Conservation (phyloP, 345 rosid genomes). For the Melaleuca alternifolia region DNA sequence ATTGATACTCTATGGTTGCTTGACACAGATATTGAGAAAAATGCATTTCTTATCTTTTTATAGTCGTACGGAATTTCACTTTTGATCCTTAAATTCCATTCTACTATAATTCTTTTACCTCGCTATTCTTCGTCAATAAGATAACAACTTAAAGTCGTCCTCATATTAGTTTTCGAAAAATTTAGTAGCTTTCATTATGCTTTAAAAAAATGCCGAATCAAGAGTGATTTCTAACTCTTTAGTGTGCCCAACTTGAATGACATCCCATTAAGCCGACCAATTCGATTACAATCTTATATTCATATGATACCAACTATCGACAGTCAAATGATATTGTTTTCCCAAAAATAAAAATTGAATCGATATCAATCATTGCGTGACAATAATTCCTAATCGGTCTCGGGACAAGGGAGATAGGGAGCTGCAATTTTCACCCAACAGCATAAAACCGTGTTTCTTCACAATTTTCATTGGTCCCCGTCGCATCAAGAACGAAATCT, state of each 20-base stretch:
- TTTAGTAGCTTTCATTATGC: neutral
- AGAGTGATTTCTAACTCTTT: neutral
- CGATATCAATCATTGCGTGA: no score
- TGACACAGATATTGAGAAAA: neutral
- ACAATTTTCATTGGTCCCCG: no score
- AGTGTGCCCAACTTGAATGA: neutral
- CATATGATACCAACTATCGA: no score
- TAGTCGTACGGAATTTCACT: neutral
- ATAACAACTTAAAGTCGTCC: neutral
- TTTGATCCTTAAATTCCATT: neutral
- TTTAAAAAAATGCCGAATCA: neutral
- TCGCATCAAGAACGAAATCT: no score
- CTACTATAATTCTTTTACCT: neutral
- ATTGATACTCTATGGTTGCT: neutral
- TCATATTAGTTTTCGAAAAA: neutral
- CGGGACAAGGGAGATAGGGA: no score
- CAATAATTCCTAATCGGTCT: no score
- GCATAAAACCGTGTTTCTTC: no score
- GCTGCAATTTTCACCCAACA: no score
- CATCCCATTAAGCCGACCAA: neutral
- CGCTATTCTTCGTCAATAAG: accelerated
- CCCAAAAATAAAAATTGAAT: no score
- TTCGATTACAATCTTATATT: no score
- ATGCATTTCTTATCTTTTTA: neutral
- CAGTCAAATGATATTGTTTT: no score